Percentiles rank a stretch among this genome's conserved stretches.
Conservation (phyloP, 2,329 filamentous ascomycete genomes). For the Bisporella sp. region DNA sequence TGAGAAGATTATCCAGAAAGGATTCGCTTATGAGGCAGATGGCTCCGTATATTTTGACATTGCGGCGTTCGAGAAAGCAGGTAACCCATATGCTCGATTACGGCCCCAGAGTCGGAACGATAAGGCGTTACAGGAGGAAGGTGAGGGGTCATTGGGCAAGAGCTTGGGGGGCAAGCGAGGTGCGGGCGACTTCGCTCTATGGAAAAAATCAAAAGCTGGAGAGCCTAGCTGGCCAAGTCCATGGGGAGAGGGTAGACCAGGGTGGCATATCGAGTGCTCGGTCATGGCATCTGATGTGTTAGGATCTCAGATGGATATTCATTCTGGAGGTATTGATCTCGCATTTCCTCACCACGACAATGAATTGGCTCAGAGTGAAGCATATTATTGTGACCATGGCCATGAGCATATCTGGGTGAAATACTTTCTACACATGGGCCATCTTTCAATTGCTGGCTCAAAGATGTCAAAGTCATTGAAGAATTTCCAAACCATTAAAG, state of each 20-base stretch:
- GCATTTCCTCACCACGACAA: conserved; percentile 92
- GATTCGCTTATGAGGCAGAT: conserved; percentile 75
- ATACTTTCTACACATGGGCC: conserved; percentile 94
- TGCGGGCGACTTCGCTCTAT: conserved; percentile 81
- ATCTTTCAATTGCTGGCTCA: conserved; percentile 78
- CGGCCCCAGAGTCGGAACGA: conserved; percentile 82
- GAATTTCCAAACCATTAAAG: conserved; percentile 90
- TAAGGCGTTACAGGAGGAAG: conserved; percentile 76
- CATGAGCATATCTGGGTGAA: conserved; percentile 76
- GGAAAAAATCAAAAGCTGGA: conserved; percentile 87
- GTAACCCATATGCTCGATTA: conserved; percentile 78
- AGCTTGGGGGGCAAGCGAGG: conserved; percentile 61
- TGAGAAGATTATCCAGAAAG: conserved; percentile 62
- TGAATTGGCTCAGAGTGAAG: conserved; percentile 83
- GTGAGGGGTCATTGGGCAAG: conserved; percentile 74
- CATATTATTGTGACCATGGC: conserved; percentile 51
- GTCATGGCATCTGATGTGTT: conserved; percentile 92
- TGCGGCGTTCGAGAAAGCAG: conserved; percentile 71
- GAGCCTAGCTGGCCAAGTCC: conserved; percentile 85
- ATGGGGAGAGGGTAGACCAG: conserved; percentile 83
- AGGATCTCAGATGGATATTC: conserved; percentile 80
- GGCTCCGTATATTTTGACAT: conserved; percentile 96
- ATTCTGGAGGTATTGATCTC: conserved; percentile 87
- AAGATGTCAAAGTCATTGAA: conserved; percentile 97
- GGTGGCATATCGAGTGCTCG: conserved; percentile 97